Conservation (phyloP, 164 flowering plant genomes). For the Magnolia changhungtana region DNA sequence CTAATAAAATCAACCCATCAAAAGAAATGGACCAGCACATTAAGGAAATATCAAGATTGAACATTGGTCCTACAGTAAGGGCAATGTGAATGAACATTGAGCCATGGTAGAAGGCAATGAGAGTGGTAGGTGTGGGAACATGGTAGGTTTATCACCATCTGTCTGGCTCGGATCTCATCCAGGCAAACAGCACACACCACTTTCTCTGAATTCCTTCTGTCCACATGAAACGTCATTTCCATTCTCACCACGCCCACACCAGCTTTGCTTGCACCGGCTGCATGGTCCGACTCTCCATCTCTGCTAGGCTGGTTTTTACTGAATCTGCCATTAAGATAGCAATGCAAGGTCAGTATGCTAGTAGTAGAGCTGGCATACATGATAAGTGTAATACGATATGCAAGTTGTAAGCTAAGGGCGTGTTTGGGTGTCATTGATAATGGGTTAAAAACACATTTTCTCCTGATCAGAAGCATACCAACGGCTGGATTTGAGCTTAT, state of each 20-base stretch:
- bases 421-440: no score
- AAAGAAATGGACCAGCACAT: no score
- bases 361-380: no score
- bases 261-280: neutral
- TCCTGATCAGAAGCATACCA: no score
- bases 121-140: slow-evolving; percentile 34
- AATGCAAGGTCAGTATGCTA: neutral
- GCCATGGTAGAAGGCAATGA: slow-evolving; percentile 33
- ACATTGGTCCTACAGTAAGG: slow-evolving; percentile 30
- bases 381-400: no score
- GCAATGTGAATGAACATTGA: slow-evolving; percentile 29
- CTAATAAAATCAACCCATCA: no score
- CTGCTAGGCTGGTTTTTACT: neutral
- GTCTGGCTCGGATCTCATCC: slow-evolving; percentile 20
- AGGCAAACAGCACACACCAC: slow-evolving; percentile 33
- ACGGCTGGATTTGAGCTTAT: no score
- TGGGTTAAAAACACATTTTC: no score
- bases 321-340: slow-evolving; percentile 3
- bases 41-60: neutral
- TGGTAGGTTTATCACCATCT: slow-evolving; percentile 22
- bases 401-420: no score
- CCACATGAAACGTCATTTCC: neutral
- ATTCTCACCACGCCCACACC: neutral
- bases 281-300: neutral
- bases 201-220: slow-evolving; percentile 13